Conservation (phyloP, 495 filamentous ascomycete species). For the Lasiosphaeria hispida region DNA sequence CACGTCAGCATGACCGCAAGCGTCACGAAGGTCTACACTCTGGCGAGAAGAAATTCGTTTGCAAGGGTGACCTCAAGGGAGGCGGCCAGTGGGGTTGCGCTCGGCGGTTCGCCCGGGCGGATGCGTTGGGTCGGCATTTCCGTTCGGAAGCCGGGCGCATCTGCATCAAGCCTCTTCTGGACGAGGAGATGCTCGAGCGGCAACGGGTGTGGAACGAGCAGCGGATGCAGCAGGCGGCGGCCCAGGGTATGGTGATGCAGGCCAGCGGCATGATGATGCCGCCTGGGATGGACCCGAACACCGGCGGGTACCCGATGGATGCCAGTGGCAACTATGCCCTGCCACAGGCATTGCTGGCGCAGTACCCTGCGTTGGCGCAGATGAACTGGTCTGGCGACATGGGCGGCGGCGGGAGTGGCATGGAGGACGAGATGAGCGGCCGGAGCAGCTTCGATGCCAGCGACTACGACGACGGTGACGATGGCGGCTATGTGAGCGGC, state of each 20-base stretch:
- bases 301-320: conserved; percentile 48
- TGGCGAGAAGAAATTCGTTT: conserved; percentile 96
- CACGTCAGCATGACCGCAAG: conserved; percentile 89
- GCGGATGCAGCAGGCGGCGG: conserved; percentile 54
- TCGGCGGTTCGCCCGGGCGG: conserved; percentile 88
- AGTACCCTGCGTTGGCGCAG: conserved; percentile 85
- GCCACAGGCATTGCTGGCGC: conserved; percentile 81
- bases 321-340: conserved; percentile 62
- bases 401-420: conserved; percentile 48
- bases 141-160: conserved; percentile 90
- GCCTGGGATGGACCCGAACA: conserved; percentile 42
- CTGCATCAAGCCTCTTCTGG: conserved; percentile 92
- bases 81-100: conserved; percentile 88
- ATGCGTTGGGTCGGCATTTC: conserved; percentile 96
- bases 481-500: conserved; percentile 56
- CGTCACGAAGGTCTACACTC: conserved; percentile 87
- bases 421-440: conserved; percentile 75
- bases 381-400: conserved; percentile 73
- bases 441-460: conserved; percentile 89
- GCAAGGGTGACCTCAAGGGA: conserved; percentile 82
- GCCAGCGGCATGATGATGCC: conserved; percentile 41
- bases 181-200: conserved; percentile 81
- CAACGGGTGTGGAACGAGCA: conserved; percentile 66
- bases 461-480: conserved; percentile 63
- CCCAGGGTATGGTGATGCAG: conserved; percentile 47